A percentile compares a stretch with the other conserved stretches of the same genome.
These are phyloP conservation scores for Boletus speciosus DNA, from an alignment of 768 basidiomycete genomes.

Conservation along the genomic window DNA sequence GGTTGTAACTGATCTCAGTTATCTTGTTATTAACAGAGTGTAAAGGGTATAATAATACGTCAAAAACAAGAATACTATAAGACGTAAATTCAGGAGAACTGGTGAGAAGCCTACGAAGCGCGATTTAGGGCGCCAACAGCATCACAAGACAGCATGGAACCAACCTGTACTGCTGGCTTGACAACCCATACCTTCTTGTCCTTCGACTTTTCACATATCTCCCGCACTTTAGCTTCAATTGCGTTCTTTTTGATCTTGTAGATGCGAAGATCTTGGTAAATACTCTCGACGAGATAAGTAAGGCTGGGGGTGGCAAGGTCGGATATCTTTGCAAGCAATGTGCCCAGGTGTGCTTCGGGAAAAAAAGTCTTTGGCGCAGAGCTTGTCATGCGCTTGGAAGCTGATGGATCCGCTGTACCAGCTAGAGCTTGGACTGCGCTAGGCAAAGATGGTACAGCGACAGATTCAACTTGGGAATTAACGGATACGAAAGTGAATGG, in stretches of 20 bases:
- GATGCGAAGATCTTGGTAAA: constrained; percentile 65
- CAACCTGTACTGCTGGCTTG: constrained; percentile 32
- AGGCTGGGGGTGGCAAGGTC: constrained; percentile 59
- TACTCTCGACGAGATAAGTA: constrained; percentile 64
- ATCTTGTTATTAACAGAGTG: constrained; percentile 1
- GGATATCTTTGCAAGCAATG: constrained; percentile 61
- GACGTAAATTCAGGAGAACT: constrained; percentile 4
- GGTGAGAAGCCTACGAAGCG: constrained; percentile 7
- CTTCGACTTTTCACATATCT: constrained; percentile 72
- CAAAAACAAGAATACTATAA: not conserved
- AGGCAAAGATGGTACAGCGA: constrained; percentile 49
- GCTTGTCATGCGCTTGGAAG: constrained; percentile 25
- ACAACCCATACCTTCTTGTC: constrained; percentile 74
- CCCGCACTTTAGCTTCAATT: constrained; percentile 75
- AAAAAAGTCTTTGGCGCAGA: constrained; percentile 54
- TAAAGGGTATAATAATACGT: constrained; percentile 8
- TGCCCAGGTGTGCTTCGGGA: constrained; percentile 61
- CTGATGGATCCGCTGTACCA: constrained; percentile 16
- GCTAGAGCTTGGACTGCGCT: constrained; percentile 28
- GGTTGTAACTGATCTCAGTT: not conserved
- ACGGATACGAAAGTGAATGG: constrained; percentile 73
- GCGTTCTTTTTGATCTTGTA: constrained; percentile 80
- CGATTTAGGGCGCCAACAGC: not conserved
- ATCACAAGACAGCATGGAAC: not conserved
- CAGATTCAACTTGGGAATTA: constrained; percentile 29